Percentiles rank a stretch among this genome's conserved stretches.
Conservation (phyloP, 2,329 filamentous ascomycete species). For the Phaeosphaeriaceae sp. region DNA sequence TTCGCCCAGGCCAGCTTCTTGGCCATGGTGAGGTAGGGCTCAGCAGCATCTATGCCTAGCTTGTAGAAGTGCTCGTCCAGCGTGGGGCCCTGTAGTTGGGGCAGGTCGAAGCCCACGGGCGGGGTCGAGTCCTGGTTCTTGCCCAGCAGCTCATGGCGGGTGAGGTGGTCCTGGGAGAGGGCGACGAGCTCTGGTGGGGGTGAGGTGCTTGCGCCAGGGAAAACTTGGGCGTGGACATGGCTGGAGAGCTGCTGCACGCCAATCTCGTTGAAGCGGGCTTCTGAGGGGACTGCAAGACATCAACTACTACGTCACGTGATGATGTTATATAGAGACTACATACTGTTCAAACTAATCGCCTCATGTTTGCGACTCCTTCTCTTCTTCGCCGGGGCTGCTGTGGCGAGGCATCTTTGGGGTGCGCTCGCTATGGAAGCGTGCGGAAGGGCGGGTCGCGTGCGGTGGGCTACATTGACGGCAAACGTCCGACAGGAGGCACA, state of each 20-base stretch:
- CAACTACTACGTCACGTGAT: not conserved
- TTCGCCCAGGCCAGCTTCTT: slow-evolving; percentile 74
- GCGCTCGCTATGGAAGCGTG: slow-evolving; percentile 18
- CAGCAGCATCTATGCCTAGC: slow-evolving; percentile 83
- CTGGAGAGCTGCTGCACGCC: slow-evolving; percentile 92
- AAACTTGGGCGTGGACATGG: slow-evolving; percentile 84
- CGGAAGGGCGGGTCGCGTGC: slow-evolving; percentile 22
- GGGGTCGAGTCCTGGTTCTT: slow-evolving; percentile 80
- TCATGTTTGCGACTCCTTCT: slow-evolving; percentile 10
- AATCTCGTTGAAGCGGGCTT: slow-evolving; percentile 86
- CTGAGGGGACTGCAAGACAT: slow-evolving; percentile 46
- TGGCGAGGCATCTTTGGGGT: slow-evolving; percentile 39
- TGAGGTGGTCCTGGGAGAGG: slow-evolving; percentile 82
- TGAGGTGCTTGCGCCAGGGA: slow-evolving; percentile 63
- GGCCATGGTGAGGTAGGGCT: slow-evolving; percentile 80
- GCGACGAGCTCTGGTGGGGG: slow-evolving; percentile 77
- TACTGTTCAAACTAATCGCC: slow-evolving; percentile 31
- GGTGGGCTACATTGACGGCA: slow-evolving; percentile 27
- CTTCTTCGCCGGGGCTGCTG: slow-evolving; percentile 15
- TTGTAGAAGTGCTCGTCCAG: slow-evolving; percentile 95
- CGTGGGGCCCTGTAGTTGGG: slow-evolving; percentile 77
- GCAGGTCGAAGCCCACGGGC: slow-evolving; percentile 87
- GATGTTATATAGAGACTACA: not conserved
- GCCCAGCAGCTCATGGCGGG: slow-evolving; percentile 83
- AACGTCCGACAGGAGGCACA: slow-evolving; percentile 31